These are phyloP conservation scores for Vicia villosa DNA, from an alignment of 306 rosid genomes.

Conservation along the genomic window DNA sequence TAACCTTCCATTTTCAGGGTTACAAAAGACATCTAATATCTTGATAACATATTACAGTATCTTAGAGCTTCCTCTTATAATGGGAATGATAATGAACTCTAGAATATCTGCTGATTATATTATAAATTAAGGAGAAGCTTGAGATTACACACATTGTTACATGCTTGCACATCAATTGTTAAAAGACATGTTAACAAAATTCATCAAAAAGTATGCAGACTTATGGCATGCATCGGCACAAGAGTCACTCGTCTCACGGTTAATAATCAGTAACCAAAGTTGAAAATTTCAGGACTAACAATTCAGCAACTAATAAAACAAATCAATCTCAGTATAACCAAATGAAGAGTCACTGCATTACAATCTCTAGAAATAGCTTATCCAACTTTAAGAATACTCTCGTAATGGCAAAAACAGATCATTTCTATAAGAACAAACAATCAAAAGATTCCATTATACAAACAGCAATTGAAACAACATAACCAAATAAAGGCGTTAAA, in stretches of 20 bases:
- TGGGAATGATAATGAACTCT: neutral
- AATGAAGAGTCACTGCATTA: conserved; percentile 11
- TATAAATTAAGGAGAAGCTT: conserved; percentile 1
- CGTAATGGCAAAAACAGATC: neutral
- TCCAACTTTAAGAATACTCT: neutral
- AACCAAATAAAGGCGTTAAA: neutral
- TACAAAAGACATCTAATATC: neutral
- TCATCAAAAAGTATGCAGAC: conserved; percentile 4
- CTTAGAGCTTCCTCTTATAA: neutral
- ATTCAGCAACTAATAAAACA: conserved; percentile 15
- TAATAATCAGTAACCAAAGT: neutral
- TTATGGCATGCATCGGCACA: neutral
- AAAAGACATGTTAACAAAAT: conserved; percentile 1
- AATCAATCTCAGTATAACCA: neutral
- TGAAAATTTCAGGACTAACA: conserved; percentile 7
- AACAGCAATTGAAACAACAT: neutral
- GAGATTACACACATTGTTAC: conserved; percentile 4
- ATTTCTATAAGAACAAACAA: no score
- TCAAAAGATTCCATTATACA: neutral
- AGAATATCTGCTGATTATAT: neutral
- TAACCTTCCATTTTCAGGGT: conserved; percentile 21
- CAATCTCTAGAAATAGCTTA: neutral
- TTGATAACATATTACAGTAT: neutral
- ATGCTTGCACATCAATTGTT: conserved; percentile 9
- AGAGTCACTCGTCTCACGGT: neutral